Evolutionary conservation across 2,329 filamentous ascomycete genomes (phyloP).

Genomic region (Ophioceras dolichostomum): DNA sequence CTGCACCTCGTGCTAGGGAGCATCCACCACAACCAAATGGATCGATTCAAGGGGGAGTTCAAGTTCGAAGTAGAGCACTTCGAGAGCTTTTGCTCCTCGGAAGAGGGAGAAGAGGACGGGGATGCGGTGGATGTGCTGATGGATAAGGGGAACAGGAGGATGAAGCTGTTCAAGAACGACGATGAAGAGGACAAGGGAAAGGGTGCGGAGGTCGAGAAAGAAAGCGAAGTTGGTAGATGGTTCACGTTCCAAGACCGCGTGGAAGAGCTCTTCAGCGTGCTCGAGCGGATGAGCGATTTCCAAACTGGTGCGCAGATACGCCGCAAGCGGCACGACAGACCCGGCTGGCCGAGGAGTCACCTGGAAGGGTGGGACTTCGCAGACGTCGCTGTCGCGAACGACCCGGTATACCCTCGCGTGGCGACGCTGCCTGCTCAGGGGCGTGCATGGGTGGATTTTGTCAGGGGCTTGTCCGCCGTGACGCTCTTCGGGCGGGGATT

Average conservation of each 20-base stretch:
- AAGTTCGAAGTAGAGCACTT: too few relatives aligned
- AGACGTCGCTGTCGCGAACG: conserved; percentile 9
- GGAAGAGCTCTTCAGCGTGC: conserved; percentile 6
- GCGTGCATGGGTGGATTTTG: conserved; percentile 13
- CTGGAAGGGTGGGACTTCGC: conserved; percentile 18
- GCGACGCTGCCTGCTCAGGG: conserved; percentile 6
- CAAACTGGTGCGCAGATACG: conserved; percentile 6
- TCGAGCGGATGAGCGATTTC: conserved; percentile 14
- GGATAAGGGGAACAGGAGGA: not conserved
- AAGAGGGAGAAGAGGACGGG: not conserved
- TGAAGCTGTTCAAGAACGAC: not conserved
- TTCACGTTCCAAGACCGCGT: conserved; percentile 8
- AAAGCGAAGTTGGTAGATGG: not conserved
- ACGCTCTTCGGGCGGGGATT: conserved; percentile 11
- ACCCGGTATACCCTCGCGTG: conserved; percentile 9
- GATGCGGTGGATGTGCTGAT: not conserved
- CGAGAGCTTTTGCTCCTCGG: too few relatives aligned
- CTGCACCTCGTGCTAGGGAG: conserved; percentile 11
- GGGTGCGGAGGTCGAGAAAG: not conserved
- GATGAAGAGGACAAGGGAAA: not conserved
- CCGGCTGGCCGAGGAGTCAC: conserved; percentile 5
- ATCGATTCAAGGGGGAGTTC: not conserved
- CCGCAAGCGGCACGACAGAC: conserved; percentile 4
- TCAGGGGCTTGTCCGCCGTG: conserved; percentile 8
- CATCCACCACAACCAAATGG: conserved; percentile 4